A percentile compares a stretch with the other conserved stretches of the same genome.
phyloP scores from a whole-genome alignment of 2,329 filamentous ascomycete genomes.

The Xylariaceae sp. region DNA sequence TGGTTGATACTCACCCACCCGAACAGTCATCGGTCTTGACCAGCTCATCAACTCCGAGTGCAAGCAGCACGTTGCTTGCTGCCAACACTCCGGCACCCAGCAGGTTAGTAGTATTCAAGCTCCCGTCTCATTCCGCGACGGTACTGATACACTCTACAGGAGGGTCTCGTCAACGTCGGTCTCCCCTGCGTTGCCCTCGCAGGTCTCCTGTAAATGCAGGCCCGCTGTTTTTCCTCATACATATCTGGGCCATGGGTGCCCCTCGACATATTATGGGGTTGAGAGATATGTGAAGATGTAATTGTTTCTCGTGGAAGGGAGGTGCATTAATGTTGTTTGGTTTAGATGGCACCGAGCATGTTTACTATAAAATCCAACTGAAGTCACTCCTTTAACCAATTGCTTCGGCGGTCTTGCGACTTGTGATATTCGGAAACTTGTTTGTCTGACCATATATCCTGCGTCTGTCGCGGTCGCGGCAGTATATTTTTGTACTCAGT shows the following conservation, averaged over 20 bases:
- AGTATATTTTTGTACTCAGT: too few species aligned
- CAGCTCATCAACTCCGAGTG: constrained; percentile 32
- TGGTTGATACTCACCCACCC: background rate
- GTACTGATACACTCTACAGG: constrained; percentile 18
- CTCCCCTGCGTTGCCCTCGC: constrained; percentile 32
- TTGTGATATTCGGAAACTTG: background rate
- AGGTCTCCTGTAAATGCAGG: constrained; percentile 29
- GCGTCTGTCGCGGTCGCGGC: too few species aligned
- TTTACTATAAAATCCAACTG: constrained; percentile 31
- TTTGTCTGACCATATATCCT: background rate
- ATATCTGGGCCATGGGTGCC: constrained; percentile 13
- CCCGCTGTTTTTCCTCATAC: constrained; percentile 14
- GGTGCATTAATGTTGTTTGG: constrained; percentile 21
- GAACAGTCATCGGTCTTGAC: constrained; percentile 25
- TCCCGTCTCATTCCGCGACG: background rate
- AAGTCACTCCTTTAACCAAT: constrained; percentile 29
- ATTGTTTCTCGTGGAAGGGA: constrained; percentile 19
- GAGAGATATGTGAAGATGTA: constrained; percentile 30
- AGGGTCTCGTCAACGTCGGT: constrained; percentile 32
- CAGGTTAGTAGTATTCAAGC: constrained; percentile 23
- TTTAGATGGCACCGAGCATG: constrained; percentile 24
- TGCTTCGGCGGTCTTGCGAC: background rate
- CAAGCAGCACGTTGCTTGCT: constrained; percentile 34
- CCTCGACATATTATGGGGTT: constrained; percentile 22
- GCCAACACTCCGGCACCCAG: constrained; percentile 30